Percentiles rank a stretch among this genome's conserved stretches.
Evolutionary conservation across 164 flowering plant genomes (phyloP).

Genomic region (Euptelea pleiosperma): DNA sequence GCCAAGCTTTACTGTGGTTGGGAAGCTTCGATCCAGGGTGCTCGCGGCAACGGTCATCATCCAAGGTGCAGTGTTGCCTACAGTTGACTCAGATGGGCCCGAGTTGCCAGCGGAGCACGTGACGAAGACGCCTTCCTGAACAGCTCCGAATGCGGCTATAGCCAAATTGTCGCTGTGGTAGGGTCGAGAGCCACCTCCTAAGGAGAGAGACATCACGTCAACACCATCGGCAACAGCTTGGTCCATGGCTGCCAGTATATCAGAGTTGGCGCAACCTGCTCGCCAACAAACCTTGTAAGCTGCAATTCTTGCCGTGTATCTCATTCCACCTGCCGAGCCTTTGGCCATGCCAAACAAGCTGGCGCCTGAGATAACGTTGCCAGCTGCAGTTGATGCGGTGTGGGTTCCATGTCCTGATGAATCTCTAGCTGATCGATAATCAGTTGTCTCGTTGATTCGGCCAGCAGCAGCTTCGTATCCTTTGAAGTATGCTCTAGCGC

Average conservation of each 20-base stretch:
- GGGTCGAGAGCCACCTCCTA: slow-evolving; percentile 47
- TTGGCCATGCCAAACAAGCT: slow-evolving; percentile 54
- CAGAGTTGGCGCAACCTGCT: slow-evolving; percentile 49
- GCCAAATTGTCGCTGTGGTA: slow-evolving; percentile 53
- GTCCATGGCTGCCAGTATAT: slow-evolving; percentile 67
- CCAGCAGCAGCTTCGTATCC: slow-evolving; percentile 49
- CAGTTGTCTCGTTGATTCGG: slow-evolving; percentile 39
- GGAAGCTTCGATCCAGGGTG: slow-evolving; percentile 56
- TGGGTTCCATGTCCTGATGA: slow-evolving; percentile 78
- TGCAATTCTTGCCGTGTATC: slow-evolving; percentile 55
- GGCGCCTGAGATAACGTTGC: slow-evolving; percentile 43
- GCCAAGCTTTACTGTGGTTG: slow-evolving; percentile 52
- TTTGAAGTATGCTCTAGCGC: slow-evolving; percentile 50
- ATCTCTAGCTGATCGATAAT: slow-evolving; percentile 55
- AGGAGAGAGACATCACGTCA: slow-evolving; percentile 66
- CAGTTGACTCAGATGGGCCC: slow-evolving; percentile 46
- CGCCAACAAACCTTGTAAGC: slow-evolving; percentile 66
- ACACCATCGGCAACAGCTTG: slow-evolving; percentile 70
- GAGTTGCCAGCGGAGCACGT: slow-evolving; percentile 65
- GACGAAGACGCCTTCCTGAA: slow-evolving; percentile 49
- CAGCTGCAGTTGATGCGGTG: slow-evolving; percentile 79
- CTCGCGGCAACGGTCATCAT: slow-evolving; percentile 74
- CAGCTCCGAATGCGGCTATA: slow-evolving; percentile 53
- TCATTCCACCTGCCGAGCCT: slow-evolving; percentile 68
- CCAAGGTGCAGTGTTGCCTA: slow-evolving; percentile 70